Evolutionary conservation across 2,329 filamentous ascomycete species (phyloP), one percentile per base, ranked within the genome.

Genomic region (Ophiostoma pallidulum): DNA sequence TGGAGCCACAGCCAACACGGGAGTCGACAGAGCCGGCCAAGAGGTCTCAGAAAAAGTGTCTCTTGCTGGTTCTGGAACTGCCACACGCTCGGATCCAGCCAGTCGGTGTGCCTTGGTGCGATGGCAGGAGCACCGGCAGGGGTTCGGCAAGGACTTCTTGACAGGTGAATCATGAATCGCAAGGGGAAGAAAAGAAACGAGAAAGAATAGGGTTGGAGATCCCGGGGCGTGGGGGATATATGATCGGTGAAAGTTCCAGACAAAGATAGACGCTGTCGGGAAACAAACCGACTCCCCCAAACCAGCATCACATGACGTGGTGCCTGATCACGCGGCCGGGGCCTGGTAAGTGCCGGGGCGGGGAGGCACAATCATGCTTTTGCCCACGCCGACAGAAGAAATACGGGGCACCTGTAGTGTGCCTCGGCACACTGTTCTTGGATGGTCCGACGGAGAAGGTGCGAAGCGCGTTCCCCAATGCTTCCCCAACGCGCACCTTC

Each of bases 361-460:
- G 41, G 41, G 28, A 44, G 32, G 41, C n/a, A 44, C 32, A 32
- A 37, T n/a, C n/a, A n/a, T n/a, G n/a, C n/a, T n/a, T n/a, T n/a
- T n/a, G n/a, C n/a, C n/a, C n/a, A n/a, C n/a, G n/a, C n/a, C n/a
- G n/a, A n/a, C n/a, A n/a, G n/a, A n/a, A n/a, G n/a, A n/a, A n/a
- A n/a, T n/a, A n/a, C n/a, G n/a, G n/a, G n/a, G n/a, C n/a, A n/a
- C n/a, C n/a, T n/a, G n/a, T n/a, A 28, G 16, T 29, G 42, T 45
- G 42, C 42, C 42, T 16, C 19, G 42, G 42, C 42, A 45, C 42
- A 31, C 42, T 44, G 28, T 44, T 32, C 14, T 24, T 13, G 13
- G n/a, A 8, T 10, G 9, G 8, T 10, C 7, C 19, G 19, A 14
- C 5, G 29, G 29, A 31, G 41, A n/a, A n/a, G n/a, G n/a, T n/a